Percentiles rank a stretch among this genome's conserved stretches.
phyloP scores from a whole-genome alignment of 148 eudicot species.

The Cornus controversa region DNA sequence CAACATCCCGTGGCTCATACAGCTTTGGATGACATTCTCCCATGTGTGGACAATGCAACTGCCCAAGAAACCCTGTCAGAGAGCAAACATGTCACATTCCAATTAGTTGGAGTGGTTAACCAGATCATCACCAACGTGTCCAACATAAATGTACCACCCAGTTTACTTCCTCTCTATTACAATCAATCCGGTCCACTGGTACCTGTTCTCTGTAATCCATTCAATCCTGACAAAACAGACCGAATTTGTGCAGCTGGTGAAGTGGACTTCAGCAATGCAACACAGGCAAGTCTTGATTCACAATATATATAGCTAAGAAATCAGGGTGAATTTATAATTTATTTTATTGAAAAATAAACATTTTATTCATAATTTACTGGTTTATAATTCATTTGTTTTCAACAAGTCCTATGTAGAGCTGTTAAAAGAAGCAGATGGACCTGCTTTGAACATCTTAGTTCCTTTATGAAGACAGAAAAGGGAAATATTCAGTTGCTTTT shows the following conservation, averaged over 20 bases:
- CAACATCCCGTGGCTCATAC: conserved; percentile 71
- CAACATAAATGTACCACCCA: conserved; percentile 41
- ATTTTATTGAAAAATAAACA: neutral
- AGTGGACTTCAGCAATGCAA: conserved; percentile 63
- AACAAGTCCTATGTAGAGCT: no score
- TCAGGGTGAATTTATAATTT: neutral
- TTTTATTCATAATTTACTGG: neutral
- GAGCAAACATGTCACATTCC: conserved; percentile 68
- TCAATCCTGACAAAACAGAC: conserved; percentile 51
- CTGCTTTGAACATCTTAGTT: neutral
- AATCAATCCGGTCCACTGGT: conserved; percentile 81
- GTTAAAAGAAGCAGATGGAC: neutral
- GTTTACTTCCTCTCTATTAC: conserved; percentile 35
- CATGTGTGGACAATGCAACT: conserved; percentile 73
- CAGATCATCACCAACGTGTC: conserved; percentile 49
- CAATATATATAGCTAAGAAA: neutral
- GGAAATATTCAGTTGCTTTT: no score
- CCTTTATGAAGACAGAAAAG: no score
- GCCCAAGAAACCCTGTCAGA: conserved; percentile 55
- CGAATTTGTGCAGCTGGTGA: conserved; percentile 67
- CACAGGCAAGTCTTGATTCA: conserved; percentile 32
- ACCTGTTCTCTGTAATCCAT: conserved; percentile 82
- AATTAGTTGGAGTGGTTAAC: conserved; percentile 49
- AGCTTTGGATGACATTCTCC: conserved; percentile 75
- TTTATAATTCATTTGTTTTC: neutral